Percentiles rank a stretch among this genome's conserved stretches.
These are phyloP conservation scores for Platanthera guangdongensis DNA, from an alignment of 106 monocot genomes.

Conservation along the genomic window DNA sequence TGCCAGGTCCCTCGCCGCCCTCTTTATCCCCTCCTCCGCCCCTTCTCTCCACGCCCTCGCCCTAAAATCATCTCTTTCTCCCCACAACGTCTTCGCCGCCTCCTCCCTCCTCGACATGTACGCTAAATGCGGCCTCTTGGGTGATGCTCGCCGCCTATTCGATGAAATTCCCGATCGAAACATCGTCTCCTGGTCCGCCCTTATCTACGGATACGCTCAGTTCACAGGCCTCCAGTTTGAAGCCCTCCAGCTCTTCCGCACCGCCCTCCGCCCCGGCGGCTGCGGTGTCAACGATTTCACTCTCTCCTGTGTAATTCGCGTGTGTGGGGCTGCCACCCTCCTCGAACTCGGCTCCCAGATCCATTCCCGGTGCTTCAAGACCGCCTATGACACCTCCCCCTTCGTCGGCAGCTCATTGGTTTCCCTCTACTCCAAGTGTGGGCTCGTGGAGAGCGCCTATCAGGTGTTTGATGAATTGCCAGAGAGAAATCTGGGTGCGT, in stretches of 20 bases:
- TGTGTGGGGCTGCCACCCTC: constrained; percentile 38
- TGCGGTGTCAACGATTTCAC: constrained; percentile 46
- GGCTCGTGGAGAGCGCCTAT: constrained; percentile 40
- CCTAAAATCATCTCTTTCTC: constrained; percentile 17
- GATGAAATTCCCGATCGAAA: constrained; percentile 55
- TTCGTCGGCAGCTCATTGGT: constrained; percentile 65
- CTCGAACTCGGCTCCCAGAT: constrained; percentile 47
- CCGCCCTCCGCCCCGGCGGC: constrained; percentile 17
- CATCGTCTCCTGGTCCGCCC: constrained; percentile 63
- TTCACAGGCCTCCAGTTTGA: constrained; percentile 20
- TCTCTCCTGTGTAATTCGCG: constrained; percentile 43
- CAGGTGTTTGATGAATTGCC: constrained; percentile 50
- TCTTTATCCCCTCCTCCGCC: constrained; percentile 17
- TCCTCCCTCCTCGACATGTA: constrained; percentile 62
- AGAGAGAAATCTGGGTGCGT: constrained; percentile 43
- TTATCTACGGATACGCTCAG: constrained; percentile 53
- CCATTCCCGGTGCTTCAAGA: constrained; percentile 39
- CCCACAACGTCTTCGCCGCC: constrained; percentile 34
- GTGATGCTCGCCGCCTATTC: constrained; percentile 34
- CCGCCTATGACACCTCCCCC: constrained; percentile 36
- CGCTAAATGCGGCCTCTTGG: constrained; percentile 34
- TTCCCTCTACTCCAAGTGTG: constrained; percentile 65
- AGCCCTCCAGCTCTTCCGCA: constrained; percentile 33
- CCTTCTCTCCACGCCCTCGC: constrained; percentile 35
- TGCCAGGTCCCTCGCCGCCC: constrained; percentile 30